phyloP scores from a whole-genome alignment of 352 stramenopile species.

The Pythium brachiatum region DNA sequence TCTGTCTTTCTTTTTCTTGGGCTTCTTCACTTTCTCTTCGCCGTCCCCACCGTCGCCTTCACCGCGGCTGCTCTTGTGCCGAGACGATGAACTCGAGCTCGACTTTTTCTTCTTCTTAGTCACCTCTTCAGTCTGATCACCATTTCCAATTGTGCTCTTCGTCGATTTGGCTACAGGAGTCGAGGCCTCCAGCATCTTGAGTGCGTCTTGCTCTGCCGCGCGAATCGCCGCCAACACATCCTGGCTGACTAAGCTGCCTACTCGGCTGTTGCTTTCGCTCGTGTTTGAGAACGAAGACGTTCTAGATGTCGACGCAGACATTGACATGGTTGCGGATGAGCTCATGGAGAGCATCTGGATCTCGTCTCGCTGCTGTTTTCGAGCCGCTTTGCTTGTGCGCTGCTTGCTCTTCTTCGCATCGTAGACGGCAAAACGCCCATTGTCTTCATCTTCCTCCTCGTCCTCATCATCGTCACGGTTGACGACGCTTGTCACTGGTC shows the following conservation, averaged over 20 bases:
- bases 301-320: conserved; percentile 21
- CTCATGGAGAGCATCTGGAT: conserved; percentile 21
- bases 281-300: conserved; percentile 20
- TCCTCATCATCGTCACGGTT: conserved; percentile 13
- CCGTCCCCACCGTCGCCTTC: background rate
- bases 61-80: background rate
- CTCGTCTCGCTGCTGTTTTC: conserved; percentile 47
- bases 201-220: conserved; percentile 57
- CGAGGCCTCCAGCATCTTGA: conserved; percentile 48
- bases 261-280: background rate
- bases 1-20: conserved; percentile 25
- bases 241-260: conserved; percentile 21
- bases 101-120: conserved; percentile 17
- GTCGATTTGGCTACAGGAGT: background rate
- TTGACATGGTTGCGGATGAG: conserved; percentile 20
- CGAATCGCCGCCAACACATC: conserved; percentile 72
- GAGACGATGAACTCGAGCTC: conserved; percentile 5
- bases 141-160: background rate
- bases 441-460: conserved; percentile 31
- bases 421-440: conserved; percentile 50
- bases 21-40: conserved; percentile 4
- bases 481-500: background rate
- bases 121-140: background rate
- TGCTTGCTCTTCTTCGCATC: conserved; percentile 22
- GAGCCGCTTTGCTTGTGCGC: conserved; percentile 35